Evolutionary conservation across 1,284 basidiomycete genomes (phyloP).

Genomic region (Rhizopogon hawkerae): DNA sequence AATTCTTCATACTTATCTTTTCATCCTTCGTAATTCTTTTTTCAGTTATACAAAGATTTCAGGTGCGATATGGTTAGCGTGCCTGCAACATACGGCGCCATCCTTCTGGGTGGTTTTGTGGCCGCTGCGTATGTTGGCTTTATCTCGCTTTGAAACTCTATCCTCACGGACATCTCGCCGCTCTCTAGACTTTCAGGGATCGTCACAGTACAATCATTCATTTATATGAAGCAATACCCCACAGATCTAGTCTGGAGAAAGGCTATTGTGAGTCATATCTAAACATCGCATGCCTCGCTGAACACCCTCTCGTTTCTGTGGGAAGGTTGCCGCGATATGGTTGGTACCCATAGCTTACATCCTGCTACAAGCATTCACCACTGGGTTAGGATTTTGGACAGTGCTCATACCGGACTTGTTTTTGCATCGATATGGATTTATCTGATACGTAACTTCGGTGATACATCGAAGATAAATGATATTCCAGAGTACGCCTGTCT

Average conservation of each 20-base stretch:
- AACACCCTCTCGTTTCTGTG: neutral
- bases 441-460: constrained; percentile 23
- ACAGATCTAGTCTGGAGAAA: constrained; percentile 28
- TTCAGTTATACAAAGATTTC: neutral
- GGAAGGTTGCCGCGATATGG: constrained; percentile 25
- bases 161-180: neutral
- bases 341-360: constrained; percentile 1
- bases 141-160: neutral
- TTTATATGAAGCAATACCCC: constrained; percentile 37
- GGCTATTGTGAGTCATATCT: constrained; percentile 27
- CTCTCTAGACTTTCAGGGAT: constrained; percentile 35
- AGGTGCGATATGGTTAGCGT: constrained; percentile 4
- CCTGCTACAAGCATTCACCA: neutral
- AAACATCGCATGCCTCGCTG: neutral
- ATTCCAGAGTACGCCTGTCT: constrained; percentile 18
- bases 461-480: constrained; percentile 16
- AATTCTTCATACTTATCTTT: neutral
- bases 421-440: constrained; percentile 24
- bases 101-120: constrained; percentile 35
- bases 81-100: constrained; percentile 32
- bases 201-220: constrained; percentile 34
- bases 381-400: constrained; percentile 18
- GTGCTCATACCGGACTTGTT: constrained; percentile 22
- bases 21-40: neutral
- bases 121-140: constrained; percentile 28